Percentiles rank a stretch among this genome's conserved stretches.
These are phyloP conservation scores for Closterium sp. DNA, from an alignment of 139 green algal genomes.

Conservation along the genomic window DNA sequence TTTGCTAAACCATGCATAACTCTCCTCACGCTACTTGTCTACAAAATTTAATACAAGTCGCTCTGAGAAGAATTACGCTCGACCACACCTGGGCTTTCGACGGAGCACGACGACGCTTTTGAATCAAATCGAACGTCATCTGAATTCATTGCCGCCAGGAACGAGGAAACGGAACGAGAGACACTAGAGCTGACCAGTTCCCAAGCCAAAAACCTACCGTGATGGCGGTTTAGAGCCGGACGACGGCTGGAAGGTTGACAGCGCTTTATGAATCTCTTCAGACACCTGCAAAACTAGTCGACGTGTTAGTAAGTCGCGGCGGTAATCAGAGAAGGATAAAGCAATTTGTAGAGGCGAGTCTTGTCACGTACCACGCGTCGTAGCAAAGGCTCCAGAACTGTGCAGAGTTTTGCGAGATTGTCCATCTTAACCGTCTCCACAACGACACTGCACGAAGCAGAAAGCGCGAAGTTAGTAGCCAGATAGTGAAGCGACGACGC, in stretches of 20 bases:
- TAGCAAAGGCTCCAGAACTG: background rate
- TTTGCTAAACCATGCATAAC: background rate
- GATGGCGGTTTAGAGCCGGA: background rate
- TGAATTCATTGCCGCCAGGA: background rate
- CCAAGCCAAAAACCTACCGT: background rate
- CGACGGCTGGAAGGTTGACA: background rate
- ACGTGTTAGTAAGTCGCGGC: background rate
- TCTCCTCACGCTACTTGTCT: background rate
- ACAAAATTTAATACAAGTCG: too few species aligned
- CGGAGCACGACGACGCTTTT: too few species aligned
- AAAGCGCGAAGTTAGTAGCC: background rate
- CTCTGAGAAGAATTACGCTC: too few species aligned
- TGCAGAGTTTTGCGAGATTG: background rate
- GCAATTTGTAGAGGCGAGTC: background rate
- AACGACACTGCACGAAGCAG: background rate
- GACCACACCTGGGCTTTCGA: too few species aligned
- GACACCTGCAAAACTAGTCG: conserved; percentile 8
- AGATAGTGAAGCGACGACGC: background rate
- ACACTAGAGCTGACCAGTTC: background rate
- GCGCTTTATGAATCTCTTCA: conserved; percentile 13
- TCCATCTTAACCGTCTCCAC: conserved; percentile 14
- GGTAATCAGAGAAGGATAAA: background rate
- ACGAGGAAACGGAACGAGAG: too few species aligned
- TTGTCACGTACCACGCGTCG: conserved; percentile 7
- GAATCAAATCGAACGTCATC: background rate